Base-by-base conservation (phyloP, 1,284 basidiomycete species). In the Thelephora terrestris region DNA sequence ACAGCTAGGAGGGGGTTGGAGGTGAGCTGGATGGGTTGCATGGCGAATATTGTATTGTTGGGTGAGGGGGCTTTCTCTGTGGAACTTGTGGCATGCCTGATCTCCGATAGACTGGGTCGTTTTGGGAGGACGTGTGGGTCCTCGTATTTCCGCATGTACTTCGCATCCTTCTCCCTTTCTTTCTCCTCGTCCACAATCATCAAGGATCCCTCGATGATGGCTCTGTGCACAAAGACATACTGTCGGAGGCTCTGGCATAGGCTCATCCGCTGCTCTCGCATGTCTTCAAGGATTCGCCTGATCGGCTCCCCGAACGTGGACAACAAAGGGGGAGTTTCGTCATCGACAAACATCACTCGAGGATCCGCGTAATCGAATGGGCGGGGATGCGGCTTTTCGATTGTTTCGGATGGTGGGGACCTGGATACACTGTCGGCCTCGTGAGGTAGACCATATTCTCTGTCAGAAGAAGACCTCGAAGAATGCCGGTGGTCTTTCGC, bases 251-350 rank as follows among this genome's bases (percentile, higher is more conserved):
- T 91, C 70, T 92, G 91, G 57, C 90, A 91, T 50, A 94, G 65
- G 58, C 87, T 91, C 91, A 94, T 94, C 45, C 91, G 71, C 66
- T 94, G 91, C 60, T 91, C 81, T 44, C 91, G 76, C 85, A 94
- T 91, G 58, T 91, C 88, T 62, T 89, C 85, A 24, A 94, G 69
- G 3, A 93, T 76, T 48, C 80, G 74, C 58, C 75, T 76, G 36
- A 94, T 76, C 4, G 91, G 91, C 50, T 89, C 81, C 32, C 76
- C 69, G 55, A 84, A 79, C 23, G 71, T 67, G 39, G 76, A 78
- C 46, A 92, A 61, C 27, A 75, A 64, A 12, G 75, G 72, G 1
- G 82, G 82, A n/a, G 76, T 74, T 50, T 60, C 47, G 18, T 71
- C 67, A 29, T 61, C 62, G 18, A 42, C 39, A 57, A 85, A 79